Evolutionary conservation across 805 yeast species (phyloP), one percentile per base, ranked within the genome.

Genomic region (Sugiyamaella valdiviana): DNA sequence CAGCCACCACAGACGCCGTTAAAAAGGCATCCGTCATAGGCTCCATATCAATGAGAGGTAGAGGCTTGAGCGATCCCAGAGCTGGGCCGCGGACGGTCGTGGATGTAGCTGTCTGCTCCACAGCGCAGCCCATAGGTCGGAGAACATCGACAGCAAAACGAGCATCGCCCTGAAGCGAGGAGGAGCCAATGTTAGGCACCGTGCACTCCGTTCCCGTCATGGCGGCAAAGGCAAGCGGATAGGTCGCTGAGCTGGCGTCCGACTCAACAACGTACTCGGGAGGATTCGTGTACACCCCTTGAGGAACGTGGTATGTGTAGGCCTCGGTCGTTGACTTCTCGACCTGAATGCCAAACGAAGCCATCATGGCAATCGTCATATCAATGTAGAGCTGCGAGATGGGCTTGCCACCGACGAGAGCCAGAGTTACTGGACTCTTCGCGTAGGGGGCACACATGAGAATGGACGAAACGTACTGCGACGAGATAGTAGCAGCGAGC

Each of bases 21-120:
- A 93, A 73, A 65, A 93, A 93, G 0, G 99, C 99, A 68, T 93
- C 99, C 0, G 99, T 93, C 99, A 93, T 93, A 47, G 99, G 98
- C 69, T 93, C 99, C 99, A 93, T 93, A 64, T 93, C 97, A 49
- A 93, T 83, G 53, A 73, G 77, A 10, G 80, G 72, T 54, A 93
- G 71, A 5, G 95, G 86, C 59, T 74, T 77, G 55, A 93, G 73
- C 0, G 66, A 51, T 14, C 95, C 95, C 36, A 68, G 68, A 16
- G 84, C 72, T 5, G 97, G 96, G 42, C 97, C 98, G 38, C 83
- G 79, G 6, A 93, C 98, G 0, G 97, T 89, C 0, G 99, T 93
- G 2, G 95, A 81, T 1, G 85, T 80, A 1, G 76, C 83, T 1
- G 93, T 79, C 70, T 93, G 99, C 39, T 67, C 74, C 20, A 93